Evolutionary conservation across 1,139 yeast species (phyloP).

Genomic region (Suhomyces kunorum): DNA sequence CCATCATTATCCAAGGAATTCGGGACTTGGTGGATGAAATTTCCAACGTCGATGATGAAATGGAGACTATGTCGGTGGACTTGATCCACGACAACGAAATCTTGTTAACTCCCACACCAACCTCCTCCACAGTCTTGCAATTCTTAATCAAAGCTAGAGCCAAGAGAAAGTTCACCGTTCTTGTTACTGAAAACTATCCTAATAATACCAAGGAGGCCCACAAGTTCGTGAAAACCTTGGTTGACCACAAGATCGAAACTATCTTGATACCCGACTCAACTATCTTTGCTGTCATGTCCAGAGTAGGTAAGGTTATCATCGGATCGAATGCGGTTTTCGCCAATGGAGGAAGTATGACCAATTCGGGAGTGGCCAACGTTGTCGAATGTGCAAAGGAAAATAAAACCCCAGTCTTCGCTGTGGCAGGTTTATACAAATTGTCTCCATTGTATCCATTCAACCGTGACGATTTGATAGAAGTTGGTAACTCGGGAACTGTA

Average conservation of each 20-base stretch:
- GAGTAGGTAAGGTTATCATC: slow-evolving; percentile 93
- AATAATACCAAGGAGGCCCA: slow-evolving; percentile 79
- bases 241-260: slow-evolving; percentile 86
- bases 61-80: slow-evolving; percentile 87
- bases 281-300: slow-evolving; percentile 92
- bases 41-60: slow-evolving; percentile 83
- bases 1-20: slow-evolving; percentile 90
- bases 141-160: slow-evolving; percentile 84
- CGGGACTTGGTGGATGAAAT: slow-evolving; percentile 93
- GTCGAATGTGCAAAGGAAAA: slow-evolving; percentile 96
- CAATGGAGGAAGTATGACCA: slow-evolving; percentile 91
- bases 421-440: slow-evolving; percentile 89
- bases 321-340: slow-evolving; percentile 93
- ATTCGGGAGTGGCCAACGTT: slow-evolving; percentile 88
- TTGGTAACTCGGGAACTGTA: slow-evolving; percentile 89
- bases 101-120: slow-evolving; percentile 90
- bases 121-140: slow-evolving; percentile 83
- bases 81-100: slow-evolving; percentile 94
- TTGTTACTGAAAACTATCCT: slow-evolving; percentile 92
- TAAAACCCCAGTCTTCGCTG: slow-evolving; percentile 92
- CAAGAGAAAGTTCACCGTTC: slow-evolving; percentile 87
- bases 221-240: slow-evolving; percentile 72
- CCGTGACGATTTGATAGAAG: slow-evolving; percentile 83
- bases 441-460: slow-evolving; percentile 95
- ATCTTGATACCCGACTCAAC: slow-evolving; percentile 92